Conservation (phyloP, 805 yeast genomes). For the Komagataella populi region DNA sequence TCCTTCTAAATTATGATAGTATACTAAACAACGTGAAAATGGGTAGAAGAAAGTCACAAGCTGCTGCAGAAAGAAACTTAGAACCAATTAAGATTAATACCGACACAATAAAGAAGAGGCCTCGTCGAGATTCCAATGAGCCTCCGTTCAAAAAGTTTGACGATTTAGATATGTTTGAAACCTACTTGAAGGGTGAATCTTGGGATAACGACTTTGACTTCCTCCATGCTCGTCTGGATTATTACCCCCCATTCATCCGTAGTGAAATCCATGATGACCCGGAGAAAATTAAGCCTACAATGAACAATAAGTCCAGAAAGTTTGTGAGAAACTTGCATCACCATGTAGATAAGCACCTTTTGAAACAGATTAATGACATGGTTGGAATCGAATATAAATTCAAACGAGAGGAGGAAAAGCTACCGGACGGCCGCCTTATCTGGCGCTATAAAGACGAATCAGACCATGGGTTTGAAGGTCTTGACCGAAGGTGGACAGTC, state of each 20-base stretch:
- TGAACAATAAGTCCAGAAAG: conserved; percentile 54
- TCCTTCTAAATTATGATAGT: background rate
- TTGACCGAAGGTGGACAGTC: conserved; percentile 44
- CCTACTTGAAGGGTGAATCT: conserved; percentile 52
- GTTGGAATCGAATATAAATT: conserved; percentile 30
- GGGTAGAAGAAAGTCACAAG: conserved; percentile 4
- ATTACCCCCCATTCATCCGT: conserved; percentile 62
- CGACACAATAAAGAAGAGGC: conserved; percentile 4
- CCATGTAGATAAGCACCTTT: conserved; percentile 53
- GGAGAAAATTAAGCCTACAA: conserved; percentile 56
- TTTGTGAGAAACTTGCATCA: conserved; percentile 60
- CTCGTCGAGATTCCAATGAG: conserved; percentile 4
- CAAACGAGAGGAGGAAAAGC: conserved; percentile 30
- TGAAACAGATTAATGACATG: conserved; percentile 43
- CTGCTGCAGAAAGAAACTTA: conserved; percentile 5
- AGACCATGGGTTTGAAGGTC: conserved; percentile 32
- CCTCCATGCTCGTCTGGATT: conserved; percentile 50
- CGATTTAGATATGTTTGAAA: conserved; percentile 44
- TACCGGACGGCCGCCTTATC: conserved; percentile 30
- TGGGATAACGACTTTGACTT: conserved; percentile 67
- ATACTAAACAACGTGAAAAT: background rate
- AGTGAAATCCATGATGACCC: conserved; percentile 50
- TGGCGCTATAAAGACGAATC: conserved; percentile 50
- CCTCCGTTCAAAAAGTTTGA: conserved; percentile 29
- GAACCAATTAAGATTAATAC: conserved; percentile 7